Evolutionary conservation across 148 eudicot genomes (phyloP).

Genomic region (Amaranthus hypochondriacus): DNA sequence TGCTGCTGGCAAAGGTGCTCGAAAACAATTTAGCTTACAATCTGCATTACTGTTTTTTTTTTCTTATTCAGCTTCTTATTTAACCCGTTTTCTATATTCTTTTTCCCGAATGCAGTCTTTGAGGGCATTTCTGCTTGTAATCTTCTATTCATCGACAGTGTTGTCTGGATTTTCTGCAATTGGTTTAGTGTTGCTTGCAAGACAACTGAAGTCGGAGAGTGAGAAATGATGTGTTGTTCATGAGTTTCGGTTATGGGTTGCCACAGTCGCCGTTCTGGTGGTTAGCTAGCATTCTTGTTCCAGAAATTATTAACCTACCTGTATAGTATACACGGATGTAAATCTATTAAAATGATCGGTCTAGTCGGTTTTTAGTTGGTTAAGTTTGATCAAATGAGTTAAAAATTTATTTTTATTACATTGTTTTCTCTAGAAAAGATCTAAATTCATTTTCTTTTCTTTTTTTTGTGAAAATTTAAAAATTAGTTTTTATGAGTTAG

Average conservation of each 20-base stretch:
- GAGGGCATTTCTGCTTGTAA: conserved; percentile 56
- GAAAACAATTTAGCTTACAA: not conserved
- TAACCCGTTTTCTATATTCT: not conserved
- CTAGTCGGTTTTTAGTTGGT: no score
- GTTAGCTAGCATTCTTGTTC: not conserved
- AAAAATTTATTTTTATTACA: no score
- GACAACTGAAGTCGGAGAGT: conserved; percentile 62
- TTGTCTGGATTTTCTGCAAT: conserved; percentile 60
- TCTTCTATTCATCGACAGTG: conserved; percentile 54
- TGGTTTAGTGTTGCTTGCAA: conserved; percentile 65
- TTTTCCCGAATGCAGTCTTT: conserved; percentile 56
- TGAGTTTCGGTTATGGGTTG: conserved; percentile 15
- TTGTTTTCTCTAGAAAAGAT: no score
- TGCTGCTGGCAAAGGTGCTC: conserved; percentile 75
- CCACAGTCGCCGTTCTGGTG: not conserved
- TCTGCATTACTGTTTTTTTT: not conserved
- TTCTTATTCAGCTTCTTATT: not conserved
- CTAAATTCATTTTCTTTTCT: no score
- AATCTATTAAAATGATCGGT: no score
- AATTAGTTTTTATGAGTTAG: no score
- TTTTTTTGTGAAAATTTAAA: no score
- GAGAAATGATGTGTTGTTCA: conserved; percentile 20
- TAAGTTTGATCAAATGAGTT: no score
- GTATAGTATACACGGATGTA: no score
- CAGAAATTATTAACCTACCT: no score